phyloP scores from a whole-genome alignment of 163 green algal genomes.

The Volvox carteri region DNA sequence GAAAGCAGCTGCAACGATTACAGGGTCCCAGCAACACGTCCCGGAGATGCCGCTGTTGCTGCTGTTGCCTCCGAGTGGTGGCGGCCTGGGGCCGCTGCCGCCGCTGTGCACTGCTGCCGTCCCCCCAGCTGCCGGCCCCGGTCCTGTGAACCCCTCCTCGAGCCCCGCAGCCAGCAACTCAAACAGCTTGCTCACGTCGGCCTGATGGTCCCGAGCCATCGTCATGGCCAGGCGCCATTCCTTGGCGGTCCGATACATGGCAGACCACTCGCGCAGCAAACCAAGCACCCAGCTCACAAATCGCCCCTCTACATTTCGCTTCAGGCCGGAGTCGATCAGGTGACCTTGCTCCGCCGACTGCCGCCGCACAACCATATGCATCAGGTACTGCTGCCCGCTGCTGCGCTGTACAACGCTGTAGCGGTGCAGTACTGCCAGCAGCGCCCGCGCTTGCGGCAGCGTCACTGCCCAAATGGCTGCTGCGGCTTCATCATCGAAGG shows the following conservation, averaged over 20 bases:
- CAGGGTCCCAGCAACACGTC: background rate
- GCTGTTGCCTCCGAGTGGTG: background rate
- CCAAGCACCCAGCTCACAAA: background rate
- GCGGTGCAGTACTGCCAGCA: background rate
- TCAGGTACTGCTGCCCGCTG: background rate
- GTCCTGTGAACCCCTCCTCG: background rate
- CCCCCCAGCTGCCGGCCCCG: background rate
- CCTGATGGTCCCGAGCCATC: background rate
- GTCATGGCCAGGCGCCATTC: conserved; percentile 42
- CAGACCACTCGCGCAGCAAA: conserved; percentile 12
- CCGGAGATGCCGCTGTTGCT: background rate
- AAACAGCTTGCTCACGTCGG: background rate
- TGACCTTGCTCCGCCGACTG: background rate
- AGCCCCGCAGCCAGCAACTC: background rate
- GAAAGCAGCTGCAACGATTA: background rate
- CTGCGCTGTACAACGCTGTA: conserved; percentile 12
- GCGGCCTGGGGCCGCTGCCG: background rate
- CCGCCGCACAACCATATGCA: conserved; percentile 41
- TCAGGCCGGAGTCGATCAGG: background rate
- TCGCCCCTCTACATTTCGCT: background rate
- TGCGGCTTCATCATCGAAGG: conserved; percentile 24
- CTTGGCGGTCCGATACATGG: background rate
- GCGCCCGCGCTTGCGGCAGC: background rate
- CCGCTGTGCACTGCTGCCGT: background rate
- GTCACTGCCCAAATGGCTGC: background rate